phyloP scores from a whole-genome alignment of 2,329 filamentous ascomycete genomes.

The Coniella vitis region DNA sequence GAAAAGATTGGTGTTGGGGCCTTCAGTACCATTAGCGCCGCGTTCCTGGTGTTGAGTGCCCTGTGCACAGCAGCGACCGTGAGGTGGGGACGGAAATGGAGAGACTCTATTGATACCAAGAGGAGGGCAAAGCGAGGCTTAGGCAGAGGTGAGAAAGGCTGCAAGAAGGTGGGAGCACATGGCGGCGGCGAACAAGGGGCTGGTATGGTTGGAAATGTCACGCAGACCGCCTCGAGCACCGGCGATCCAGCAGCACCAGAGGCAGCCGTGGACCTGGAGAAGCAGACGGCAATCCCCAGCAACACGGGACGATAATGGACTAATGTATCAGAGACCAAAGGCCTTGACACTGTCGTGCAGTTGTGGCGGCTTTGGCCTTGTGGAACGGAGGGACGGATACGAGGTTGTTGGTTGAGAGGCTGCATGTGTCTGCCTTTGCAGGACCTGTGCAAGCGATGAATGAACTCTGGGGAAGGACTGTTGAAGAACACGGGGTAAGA shows the following conservation, averaged over 20 bases:
- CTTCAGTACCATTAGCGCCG: constrained; percentile 65
- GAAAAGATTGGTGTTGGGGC: constrained; percentile 70
- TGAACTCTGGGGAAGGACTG: too few relatives aligned
- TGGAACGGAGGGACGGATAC: too few relatives aligned
- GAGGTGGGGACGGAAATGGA: constrained; percentile 43
- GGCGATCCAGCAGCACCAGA: not conserved
- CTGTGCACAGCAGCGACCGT: constrained; percentile 40
- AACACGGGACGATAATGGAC: not conserved
- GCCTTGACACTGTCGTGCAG: too few relatives aligned
- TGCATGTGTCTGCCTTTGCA: too few relatives aligned
- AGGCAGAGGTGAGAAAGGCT: not conserved
- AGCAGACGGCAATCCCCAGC: not conserved
- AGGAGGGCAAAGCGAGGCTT: constrained; percentile 29
- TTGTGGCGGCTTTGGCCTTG: too few relatives aligned
- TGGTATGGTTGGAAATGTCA: too few relatives aligned
- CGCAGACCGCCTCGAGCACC: too few relatives aligned
- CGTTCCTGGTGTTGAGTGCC: constrained; percentile 45
- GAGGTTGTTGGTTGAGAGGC: too few relatives aligned
- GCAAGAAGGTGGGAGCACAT: not conserved
- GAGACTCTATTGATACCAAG: constrained; percentile 45
- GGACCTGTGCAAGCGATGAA: too few relatives aligned
- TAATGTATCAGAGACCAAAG: too few relatives aligned
- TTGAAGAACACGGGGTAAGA: too few relatives aligned
- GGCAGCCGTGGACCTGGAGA: not conserved
- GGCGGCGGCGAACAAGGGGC: not conserved